Percentiles rank a stretch among this genome's conserved stretches.
phyloP scores from a whole-genome alignment of 441 rosid genomes.

The Gossypium lobatum region DNA sequence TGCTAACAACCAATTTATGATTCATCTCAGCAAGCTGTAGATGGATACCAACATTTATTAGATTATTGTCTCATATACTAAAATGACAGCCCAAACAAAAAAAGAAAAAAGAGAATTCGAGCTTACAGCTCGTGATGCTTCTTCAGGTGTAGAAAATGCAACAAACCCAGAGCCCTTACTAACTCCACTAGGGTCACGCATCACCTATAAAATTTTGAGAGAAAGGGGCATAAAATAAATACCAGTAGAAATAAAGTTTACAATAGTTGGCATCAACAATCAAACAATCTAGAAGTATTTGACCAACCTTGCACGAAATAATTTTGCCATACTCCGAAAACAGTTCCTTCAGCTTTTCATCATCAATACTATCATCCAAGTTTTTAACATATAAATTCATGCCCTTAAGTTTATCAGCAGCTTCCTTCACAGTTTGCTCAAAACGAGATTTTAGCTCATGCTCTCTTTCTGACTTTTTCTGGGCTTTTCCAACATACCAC shows the following conservation, averaged over 20 bases:
- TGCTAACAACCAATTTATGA: conserved; percentile 50
- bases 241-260: not conserved
- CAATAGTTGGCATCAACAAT: not conserved
- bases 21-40: conserved; percentile 55
- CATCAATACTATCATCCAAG: conserved; percentile 52
- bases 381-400: conserved; percentile 57
- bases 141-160: conserved; percentile 59
- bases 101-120: not conserved
- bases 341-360: conserved; percentile 52
- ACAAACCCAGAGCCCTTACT: conserved; percentile 74
- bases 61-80: not conserved
- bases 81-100: not conserved
- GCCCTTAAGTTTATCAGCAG: conserved; percentile 54
- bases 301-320: conserved; percentile 61
- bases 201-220: conserved; percentile 32
- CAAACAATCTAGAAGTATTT: not conserved
- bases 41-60: not conserved
- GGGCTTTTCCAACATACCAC: conserved; percentile 71
- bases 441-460: conserved; percentile 41
- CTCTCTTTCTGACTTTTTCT: conserved; percentile 64
- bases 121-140: conserved; percentile 64
- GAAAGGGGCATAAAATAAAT: not conserved
- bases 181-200: conserved; percentile 58
- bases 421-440: conserved; percentile 58
- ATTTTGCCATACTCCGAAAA: conserved; percentile 53